Evolutionary conservation across 805 yeast genomes (phyloP).

Genomic region (Candida ulmi): DNA sequence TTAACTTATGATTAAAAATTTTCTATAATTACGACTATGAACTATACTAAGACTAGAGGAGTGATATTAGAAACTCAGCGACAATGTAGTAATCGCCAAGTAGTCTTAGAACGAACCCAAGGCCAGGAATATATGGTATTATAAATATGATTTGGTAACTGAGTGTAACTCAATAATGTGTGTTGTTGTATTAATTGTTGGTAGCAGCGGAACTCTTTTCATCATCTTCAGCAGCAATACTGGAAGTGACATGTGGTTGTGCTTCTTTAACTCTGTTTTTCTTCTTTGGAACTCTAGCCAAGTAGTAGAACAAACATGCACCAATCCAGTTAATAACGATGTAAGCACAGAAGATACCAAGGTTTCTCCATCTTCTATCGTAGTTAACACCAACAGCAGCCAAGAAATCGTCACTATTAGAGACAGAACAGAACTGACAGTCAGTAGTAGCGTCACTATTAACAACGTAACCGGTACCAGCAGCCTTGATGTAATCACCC

Average conservation of each 20-base stretch:
- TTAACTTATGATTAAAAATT: too few species aligned
- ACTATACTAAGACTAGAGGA: too few species aligned
- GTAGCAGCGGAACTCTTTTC: neutral
- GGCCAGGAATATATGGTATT: too few species aligned
- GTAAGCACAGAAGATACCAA: constrained; percentile 48
- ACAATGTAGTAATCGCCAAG: too few species aligned
- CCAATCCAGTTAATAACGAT: constrained; percentile 34
- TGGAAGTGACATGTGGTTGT: too few species aligned
- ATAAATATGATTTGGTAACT: too few species aligned
- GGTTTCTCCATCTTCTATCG: constrained; percentile 60
- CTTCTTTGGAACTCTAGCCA: constrained; percentile 71
- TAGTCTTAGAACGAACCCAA: too few species aligned
- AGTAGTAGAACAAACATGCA: constrained; percentile 46
- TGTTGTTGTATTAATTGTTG: neutral
- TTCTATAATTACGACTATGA: too few species aligned
- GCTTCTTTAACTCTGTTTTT: constrained; percentile 19
- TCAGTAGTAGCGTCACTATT: constrained; percentile 30
- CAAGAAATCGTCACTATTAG: constrained; percentile 56
- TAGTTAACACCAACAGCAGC: constrained; percentile 32
- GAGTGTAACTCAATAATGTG: neutral
- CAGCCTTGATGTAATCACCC: constrained; percentile 25
- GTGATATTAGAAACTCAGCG: too few species aligned
- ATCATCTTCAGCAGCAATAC: neutral
- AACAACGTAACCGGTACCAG: constrained; percentile 22
- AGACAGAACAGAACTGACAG: constrained; percentile 59